Evolutionary conservation across 116 monocot species (phyloP), one percentile per base, ranked within the genome.

Genomic region (Dioscorea cayenensis): DNA sequence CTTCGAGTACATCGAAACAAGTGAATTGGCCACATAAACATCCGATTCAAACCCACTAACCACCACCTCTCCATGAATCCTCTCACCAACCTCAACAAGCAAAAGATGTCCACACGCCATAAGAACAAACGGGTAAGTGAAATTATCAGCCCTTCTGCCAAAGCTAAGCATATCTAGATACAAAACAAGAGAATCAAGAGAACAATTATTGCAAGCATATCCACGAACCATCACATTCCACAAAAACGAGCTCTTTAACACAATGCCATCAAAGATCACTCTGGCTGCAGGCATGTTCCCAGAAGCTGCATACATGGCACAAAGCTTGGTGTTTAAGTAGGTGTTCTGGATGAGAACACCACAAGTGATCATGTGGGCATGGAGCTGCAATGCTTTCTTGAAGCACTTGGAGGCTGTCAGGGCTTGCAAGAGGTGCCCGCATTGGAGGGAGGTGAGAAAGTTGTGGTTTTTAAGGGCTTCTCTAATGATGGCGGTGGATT

Each of bases 211-310:
- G 36, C 60, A 76, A 37, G 82, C 77, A 49, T 68, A 85, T 21
- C 82, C 85, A 59, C 82, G 72, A 36, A 89, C 73, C 80, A 89
- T 84, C 1, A 72, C 59, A 59, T 89, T 89, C 80, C 80, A 85
- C 4, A 83, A 64, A 72, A 85, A 80, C 2, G 72, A 64, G 70
- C 65, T 83, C 63, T 80, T 89, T 11, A 69, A 21, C 10, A 28
- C 10, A 23, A 83, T 71, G 3, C 20, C 55, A 23, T 76, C 75
- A 36, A 89, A 89, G 12, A 83, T 28, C 21, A 37, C 13, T 2
- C 65, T 77, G 35, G 83, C 82, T 36, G 69, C 69, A 13, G 7
- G 36, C 75, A 82, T 36, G 73, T 52, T 7, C 0, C 82, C 83
- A 21, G 58, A 80, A 36, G 59, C 28, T 22, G 89, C 75, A 63